Evolutionary conservation across 1,284 basidiomycete species (phyloP).

Genomic region (Trametes hirsuta): DNA sequence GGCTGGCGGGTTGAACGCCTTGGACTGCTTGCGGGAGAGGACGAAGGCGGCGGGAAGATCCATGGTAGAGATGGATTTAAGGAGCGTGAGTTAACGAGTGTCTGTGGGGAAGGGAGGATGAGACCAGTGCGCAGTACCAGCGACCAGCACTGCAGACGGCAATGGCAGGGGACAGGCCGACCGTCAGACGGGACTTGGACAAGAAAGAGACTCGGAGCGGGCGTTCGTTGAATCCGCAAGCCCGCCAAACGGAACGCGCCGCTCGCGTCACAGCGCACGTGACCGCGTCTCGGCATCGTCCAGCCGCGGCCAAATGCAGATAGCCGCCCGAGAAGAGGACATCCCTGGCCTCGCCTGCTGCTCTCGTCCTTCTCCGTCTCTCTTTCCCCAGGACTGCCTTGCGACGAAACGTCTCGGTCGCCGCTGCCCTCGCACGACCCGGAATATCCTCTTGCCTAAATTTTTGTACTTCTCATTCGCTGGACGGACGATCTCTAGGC

Average conservation of each 20-base stretch:
- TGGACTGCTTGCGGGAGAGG: conserved; percentile 6
- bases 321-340: too few relatives aligned
- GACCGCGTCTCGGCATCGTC: conserved; percentile 20
- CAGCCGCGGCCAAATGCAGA: neutral
- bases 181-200: neutral
- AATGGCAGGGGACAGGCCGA: neutral
- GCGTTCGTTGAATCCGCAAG: neutral
- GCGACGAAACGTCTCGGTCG: too few relatives aligned
- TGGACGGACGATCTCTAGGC: too few relatives aligned
- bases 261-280: conserved; percentile 8
- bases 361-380: neutral
- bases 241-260: conserved; percentile 7
- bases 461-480: too few relatives aligned
- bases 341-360: neutral
- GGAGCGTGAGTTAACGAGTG: conserved; percentile 24
- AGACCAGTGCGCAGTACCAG: conserved; percentile 2
- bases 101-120: neutral
- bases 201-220: neutral
- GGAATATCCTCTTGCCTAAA: too few relatives aligned
- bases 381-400: too few relatives aligned
- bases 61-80: conserved; percentile 15
- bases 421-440: too few relatives aligned
- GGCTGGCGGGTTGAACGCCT: neutral
- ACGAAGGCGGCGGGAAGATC: conserved; percentile 9
- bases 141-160: conserved; percentile 26